These are phyloP conservation scores for Beauveria pseudobassiana DNA, from an alignment of 2,329 filamentous ascomycete genomes.

Conservation along the genomic window DNA sequence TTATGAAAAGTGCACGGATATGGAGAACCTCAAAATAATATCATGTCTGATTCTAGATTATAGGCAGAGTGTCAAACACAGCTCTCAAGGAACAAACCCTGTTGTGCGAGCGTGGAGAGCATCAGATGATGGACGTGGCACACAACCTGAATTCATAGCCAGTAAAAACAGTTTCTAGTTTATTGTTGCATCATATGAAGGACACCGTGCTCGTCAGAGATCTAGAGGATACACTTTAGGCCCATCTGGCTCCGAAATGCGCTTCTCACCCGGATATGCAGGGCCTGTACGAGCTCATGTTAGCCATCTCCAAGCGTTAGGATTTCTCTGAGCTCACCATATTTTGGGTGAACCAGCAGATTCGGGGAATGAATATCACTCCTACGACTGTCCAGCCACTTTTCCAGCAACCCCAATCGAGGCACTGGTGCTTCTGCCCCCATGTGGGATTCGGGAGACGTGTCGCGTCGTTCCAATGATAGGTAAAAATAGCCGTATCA, in stretches of 20 bases:
- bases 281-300: neutral
- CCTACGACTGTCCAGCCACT: neutral
- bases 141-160: too few relatives aligned
- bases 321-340: neutral
- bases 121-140: too few relatives aligned
- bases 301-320: too few relatives aligned
- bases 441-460: neutral
- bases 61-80: too few relatives aligned
- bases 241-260: neutral
- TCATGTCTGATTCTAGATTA: too few relatives aligned
- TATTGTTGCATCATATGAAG: too few relatives aligned
- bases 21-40: too few relatives aligned
- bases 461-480: neutral
- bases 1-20: too few relatives aligned
- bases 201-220: neutral
- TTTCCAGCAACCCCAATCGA: neutral
- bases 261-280: neutral
- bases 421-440: neutral
- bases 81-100: too few relatives aligned
- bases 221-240: neutral
- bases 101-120: too few relatives aligned
- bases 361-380: neutral
- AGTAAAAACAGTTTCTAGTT: neutral
- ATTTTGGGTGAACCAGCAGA: neutral
- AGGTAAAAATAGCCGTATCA: neutral